These are phyloP conservation scores for Cercophora samala DNA, from an alignment of 495 filamentous ascomycete species.

Conservation along the genomic window DNA sequence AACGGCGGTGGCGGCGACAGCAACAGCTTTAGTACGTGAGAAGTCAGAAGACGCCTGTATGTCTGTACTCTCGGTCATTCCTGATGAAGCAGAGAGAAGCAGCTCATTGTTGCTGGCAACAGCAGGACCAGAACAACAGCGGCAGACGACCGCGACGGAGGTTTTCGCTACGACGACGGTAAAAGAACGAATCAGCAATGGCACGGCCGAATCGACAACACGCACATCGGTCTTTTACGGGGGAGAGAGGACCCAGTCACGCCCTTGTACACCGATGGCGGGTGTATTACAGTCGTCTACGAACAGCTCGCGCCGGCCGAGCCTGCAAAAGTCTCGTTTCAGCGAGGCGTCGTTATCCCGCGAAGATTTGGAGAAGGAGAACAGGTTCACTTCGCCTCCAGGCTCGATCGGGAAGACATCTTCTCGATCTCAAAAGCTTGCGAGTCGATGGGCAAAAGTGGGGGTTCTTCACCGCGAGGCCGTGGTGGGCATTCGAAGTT, in stretches of 20 bases:
- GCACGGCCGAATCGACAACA: not conserved
- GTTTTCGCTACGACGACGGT: not conserved
- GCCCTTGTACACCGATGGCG: conserved; percentile 11
- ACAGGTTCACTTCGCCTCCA: conserved; percentile 20
- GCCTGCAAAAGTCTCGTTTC: conserved; percentile 15
- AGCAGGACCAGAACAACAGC: not conserved
- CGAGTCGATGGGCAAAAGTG: conserved; percentile 34
- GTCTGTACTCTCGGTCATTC: conserved; percentile 36
- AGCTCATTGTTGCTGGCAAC: conserved; percentile 13
- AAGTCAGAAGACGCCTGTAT: conserved; percentile 12
- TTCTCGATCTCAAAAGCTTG: conserved; percentile 14
- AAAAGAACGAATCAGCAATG: not conserved
- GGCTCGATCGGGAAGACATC: conserved; percentile 17
- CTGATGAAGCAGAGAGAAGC: conserved; percentile 36
- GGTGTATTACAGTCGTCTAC: conserved; percentile 12
- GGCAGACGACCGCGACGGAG: not conserved
- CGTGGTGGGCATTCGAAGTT: conserved; percentile 40
- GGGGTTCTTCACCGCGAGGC: conserved; percentile 38
- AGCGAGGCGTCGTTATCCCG: conserved; percentile 25
- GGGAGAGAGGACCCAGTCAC: conserved; percentile 1
- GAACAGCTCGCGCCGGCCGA: conserved; percentile 21
- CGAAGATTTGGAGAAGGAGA: conserved; percentile 30
- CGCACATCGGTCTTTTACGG: not conserved
- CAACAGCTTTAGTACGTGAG: not conserved
- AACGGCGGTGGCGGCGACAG: not conserved